phyloP scores from a whole-genome alignment of 2,329 filamentous ascomycete species.

The Hypoxylon sp. region DNA sequence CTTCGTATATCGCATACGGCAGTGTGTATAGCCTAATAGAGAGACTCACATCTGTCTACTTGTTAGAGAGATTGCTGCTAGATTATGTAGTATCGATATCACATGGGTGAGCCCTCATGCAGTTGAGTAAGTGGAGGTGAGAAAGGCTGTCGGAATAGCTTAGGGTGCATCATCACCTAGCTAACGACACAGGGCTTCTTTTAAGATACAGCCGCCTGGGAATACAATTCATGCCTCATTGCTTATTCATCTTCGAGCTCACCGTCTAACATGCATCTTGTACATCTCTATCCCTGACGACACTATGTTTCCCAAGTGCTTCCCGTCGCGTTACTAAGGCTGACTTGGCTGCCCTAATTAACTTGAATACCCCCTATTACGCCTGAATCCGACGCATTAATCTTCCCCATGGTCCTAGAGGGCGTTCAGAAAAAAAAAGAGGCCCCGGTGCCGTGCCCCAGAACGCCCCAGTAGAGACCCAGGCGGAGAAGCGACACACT shows the following conservation, averaged over 20 bases:
- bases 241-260: background rate
- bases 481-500: conserved; percentile 8
- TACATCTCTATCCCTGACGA: background rate
- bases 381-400: background rate
- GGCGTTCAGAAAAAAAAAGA: background rate
- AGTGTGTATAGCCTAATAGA: background rate
- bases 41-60: background rate
- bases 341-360: too few relatives aligned
- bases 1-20: too few relatives aligned
- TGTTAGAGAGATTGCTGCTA: background rate
- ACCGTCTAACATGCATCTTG: background rate
- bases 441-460: background rate
- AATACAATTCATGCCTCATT: background rate
- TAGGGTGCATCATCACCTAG: background rate
- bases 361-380: background rate
- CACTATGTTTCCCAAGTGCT: background rate
- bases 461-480: conserved; percentile 2
- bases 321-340: background rate
- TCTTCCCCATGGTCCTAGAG: background rate
- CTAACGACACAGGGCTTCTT: background rate
- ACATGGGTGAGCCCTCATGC: background rate
- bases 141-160: background rate
- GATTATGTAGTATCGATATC: background rate
- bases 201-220: background rate
- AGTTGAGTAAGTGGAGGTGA: background rate